Evolutionary conservation across 176 grass and related monocot species (phyloP), one percentile per base, ranked within the genome.

Genomic region (Oryza brachyantha): DNA sequence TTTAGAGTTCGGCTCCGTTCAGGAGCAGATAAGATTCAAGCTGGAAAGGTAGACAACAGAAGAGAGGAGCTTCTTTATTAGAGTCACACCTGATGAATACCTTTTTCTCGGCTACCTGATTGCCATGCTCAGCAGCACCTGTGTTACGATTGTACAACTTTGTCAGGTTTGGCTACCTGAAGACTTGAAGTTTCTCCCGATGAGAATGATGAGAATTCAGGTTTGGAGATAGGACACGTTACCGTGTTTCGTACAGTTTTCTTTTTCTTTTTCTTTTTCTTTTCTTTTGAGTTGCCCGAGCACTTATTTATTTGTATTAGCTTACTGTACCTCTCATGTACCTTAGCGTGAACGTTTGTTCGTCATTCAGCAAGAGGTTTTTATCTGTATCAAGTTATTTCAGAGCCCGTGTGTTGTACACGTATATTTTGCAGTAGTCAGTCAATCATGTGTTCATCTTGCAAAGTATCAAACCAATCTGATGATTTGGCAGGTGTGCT

Each of bases 241-340:
- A 74, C 62, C 7, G 35, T 79, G 80, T 69, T 88, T 68, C 40
- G 61, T 88, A 74, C 75, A 84, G 52, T 54, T 59, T 11, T 42
- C 16, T 36, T 6, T 5, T 36, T 5, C 52, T 36, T 22, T 52
- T 10, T 73, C 13, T 66, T 55, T 58, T 41, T 25, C 0, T 29
- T 13, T 27, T 22, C 22, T 84, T 48, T 79, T 74, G 13, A 59
- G 75, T 54, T 25, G 5, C 29, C 48, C 3, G 60, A 73, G 69
- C 14, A 9, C 11, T 58, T 55, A 52, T 58, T 50, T 78, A 66
- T 84, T 35, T 82, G 64, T 78, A 83, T 61, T 72, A 79, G 66
- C 63, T 64, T 74, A 21, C 1, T n/a, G 41, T 73, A 32, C 24
- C 38, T 31, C 43, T 55, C 24, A 25, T 83, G 41, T 63, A 66